Conservation (phyloP, 2,329 filamentous ascomycete species). For the Curvularia sp. region DNA sequence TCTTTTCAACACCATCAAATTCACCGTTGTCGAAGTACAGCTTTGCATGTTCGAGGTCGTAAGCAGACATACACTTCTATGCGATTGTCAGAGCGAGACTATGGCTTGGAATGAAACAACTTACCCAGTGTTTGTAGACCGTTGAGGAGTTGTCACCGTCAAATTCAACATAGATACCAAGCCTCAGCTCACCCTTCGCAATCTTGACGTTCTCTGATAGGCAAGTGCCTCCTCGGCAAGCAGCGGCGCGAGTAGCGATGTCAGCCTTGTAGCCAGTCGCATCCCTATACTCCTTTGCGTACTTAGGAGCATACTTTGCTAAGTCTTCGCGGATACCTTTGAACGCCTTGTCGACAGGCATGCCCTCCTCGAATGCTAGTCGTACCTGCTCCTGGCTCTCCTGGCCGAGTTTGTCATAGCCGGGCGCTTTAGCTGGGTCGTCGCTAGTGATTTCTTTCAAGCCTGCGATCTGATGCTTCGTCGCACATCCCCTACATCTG, state of each 20-base stretch:
- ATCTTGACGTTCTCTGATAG: slow-evolving; percentile 74
- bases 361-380: slow-evolving; percentile 73
- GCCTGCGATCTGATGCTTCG: slow-evolving; percentile 73
- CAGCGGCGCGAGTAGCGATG: slow-evolving; percentile 55
- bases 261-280: slow-evolving; percentile 29
- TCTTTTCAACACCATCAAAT: slow-evolving; percentile 78
- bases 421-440: slow-evolving; percentile 73
- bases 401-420: slow-evolving; percentile 74
- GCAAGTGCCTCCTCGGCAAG: slow-evolving; percentile 75
- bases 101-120: neutral
- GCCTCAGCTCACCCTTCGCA: slow-evolving; percentile 77
- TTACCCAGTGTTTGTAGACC: slow-evolving; percentile 79
- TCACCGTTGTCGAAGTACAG: slow-evolving; percentile 63
- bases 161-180: slow-evolving; percentile 62
- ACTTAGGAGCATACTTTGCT: slow-evolving; percentile 7
- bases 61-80: slow-evolving; percentile 76
- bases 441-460: slow-evolving; percentile 64
- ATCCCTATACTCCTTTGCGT: slow-evolving; percentile 20
- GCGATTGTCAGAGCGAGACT: neutral
- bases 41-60: slow-evolving; percentile 69
- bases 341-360: slow-evolving; percentile 82
- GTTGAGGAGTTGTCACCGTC: slow-evolving; percentile 63
- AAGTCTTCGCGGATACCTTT: slow-evolving; percentile 70
- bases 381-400: slow-evolving; percentile 76
- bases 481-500: slow-evolving; percentile 77